Percentiles rank a stretch among this genome's conserved stretches.
Evolutionary conservation across 257 asterid genomes (phyloP).

Genomic region (Nicotiana knightiana): DNA sequence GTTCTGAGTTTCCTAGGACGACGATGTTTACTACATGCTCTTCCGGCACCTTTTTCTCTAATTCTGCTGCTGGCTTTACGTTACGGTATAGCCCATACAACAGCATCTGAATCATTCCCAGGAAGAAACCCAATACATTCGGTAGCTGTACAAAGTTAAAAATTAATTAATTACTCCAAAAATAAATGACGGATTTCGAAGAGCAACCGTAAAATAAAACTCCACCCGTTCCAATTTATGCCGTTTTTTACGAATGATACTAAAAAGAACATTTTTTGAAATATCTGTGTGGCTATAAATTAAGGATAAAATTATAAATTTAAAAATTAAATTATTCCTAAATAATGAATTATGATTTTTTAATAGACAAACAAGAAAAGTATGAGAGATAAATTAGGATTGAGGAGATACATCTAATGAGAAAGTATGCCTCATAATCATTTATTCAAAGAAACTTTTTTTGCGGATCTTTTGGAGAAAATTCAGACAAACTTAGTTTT

Average conservation of each 20-base stretch:
- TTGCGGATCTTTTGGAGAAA: background rate
- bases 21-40: conserved; percentile 31
- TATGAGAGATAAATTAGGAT: no score
- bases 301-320: no score
- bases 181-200: background rate
- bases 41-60: conserved; percentile 24
- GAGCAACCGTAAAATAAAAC: background rate
- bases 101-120: conserved; percentile 66
- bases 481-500: background rate
- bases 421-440: background rate
- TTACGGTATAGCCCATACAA: conserved; percentile 51
- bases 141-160: conserved; percentile 40
- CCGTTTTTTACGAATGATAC: no score
- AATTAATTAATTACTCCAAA: background rate
- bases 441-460: background rate
- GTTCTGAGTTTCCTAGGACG: conserved; percentile 34
- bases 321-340: no score
- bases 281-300: no score
- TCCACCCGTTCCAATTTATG: no score
- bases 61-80: conserved; percentile 13
- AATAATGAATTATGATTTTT: no score
- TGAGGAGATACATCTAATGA: background rate
- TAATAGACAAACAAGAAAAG: no score
- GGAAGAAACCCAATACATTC: conserved; percentile 58
- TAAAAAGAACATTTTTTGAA: no score